Conservation (phyloP, 2,329 filamentous ascomycete species). For the Pestalotiopsis sp. region DNA sequence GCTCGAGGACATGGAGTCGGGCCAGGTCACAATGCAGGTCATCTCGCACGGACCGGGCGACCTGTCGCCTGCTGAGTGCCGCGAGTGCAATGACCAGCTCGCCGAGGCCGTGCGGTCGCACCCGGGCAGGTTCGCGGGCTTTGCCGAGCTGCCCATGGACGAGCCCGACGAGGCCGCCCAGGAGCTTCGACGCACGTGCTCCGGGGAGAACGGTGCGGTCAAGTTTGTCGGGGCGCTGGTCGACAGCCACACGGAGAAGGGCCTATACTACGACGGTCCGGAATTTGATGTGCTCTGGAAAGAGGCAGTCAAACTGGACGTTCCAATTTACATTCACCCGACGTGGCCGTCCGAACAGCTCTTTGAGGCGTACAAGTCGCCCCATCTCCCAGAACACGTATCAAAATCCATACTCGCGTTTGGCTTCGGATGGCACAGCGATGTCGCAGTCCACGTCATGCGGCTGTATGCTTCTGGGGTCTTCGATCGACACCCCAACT, state of each 20-base stretch:
- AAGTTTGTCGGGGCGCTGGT: conserved; percentile 12
- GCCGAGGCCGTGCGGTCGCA: conserved; percentile 1
- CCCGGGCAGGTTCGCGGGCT: conserved; percentile 8
- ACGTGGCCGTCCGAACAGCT: conserved; percentile 33
- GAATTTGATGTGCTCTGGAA: conserved; percentile 44
- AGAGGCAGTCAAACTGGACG: conserved; percentile 37
- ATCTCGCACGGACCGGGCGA: conserved; percentile 11
- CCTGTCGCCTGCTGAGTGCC: conserved; percentile 6
- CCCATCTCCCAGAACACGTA: conserved; percentile 29
- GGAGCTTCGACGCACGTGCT: conserved; percentile 12
- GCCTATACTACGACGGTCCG: conserved; percentile 42
- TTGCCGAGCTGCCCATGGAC: conserved; percentile 10
- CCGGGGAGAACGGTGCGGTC: background rate
- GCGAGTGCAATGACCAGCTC: conserved; percentile 10
- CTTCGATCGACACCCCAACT: conserved; percentile 54
- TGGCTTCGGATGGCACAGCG: conserved; percentile 53
- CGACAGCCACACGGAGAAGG: conserved; percentile 8
- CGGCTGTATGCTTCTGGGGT: conserved; percentile 52
- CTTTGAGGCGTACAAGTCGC: conserved; percentile 27
- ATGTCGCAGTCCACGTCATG: conserved; percentile 49
- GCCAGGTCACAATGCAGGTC: conserved; percentile 9
- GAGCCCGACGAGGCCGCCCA: conserved; percentile 4
- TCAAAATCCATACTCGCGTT: conserved; percentile 36
- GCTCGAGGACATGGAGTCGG: conserved; percentile 8
- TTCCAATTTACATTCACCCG: conserved; percentile 46